These are phyloP conservation scores for Bassia scoparia DNA, from an alignment of 148 eudicot species.

Conservation along the genomic window DNA sequence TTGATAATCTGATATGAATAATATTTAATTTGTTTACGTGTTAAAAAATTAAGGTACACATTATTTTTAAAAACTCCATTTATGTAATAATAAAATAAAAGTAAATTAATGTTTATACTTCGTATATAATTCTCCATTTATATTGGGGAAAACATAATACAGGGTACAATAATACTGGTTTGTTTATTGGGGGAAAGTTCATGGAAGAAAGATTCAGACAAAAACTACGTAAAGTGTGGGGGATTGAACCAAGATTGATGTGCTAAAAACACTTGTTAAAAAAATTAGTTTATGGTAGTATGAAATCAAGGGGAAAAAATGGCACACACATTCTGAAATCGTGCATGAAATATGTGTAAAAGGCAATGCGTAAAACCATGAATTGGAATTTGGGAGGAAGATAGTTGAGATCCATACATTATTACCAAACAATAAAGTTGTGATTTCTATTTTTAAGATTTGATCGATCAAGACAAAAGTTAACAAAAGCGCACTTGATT, in stretches of 20 bases:
- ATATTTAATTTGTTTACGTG: too few species aligned
- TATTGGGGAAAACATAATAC: too few species aligned
- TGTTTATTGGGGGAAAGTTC: background rate
- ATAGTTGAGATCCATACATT: constrained; percentile 15
- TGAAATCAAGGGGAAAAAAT: background rate
- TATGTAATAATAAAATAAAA: too few species aligned
- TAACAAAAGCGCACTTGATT: too few species aligned
- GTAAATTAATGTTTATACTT: too few species aligned
- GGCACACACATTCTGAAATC: constrained; percentile 25
- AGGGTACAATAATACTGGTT: too few species aligned
- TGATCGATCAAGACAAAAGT: too few species aligned
- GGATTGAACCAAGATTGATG: constrained; percentile 17
- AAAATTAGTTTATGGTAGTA: background rate
- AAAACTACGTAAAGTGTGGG: constrained; percentile 13
- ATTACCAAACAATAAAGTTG: background rate
- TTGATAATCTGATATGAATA: too few species aligned
- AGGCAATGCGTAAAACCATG: constrained; percentile 4
- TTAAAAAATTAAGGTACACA: too few species aligned
- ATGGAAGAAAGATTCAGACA: constrained; percentile 12
- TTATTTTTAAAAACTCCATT: too few species aligned
- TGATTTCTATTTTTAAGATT: too few species aligned
- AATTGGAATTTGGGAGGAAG: background rate
- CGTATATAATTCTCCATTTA: too few species aligned
- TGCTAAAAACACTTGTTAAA: background rate
- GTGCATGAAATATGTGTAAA: constrained; percentile 5